phyloP scores from a whole-genome alignment of 2,329 filamentous ascomycete genomes.

The Scytalidium lignicola region DNA sequence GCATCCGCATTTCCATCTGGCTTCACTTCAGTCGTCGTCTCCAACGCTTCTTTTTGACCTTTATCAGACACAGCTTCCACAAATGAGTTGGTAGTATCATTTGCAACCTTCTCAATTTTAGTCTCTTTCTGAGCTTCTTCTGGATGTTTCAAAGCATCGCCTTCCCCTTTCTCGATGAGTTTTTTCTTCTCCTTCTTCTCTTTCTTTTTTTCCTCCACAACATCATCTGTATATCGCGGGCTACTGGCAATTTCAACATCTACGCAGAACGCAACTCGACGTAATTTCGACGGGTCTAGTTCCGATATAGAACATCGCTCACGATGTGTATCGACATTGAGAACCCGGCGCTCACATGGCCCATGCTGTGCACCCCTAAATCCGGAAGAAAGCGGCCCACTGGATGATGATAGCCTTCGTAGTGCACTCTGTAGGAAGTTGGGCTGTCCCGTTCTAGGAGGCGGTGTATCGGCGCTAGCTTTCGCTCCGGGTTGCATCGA shows the following conservation, averaged over 20 bases:
- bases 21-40: slow-evolving; percentile 23
- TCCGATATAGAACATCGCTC: slow-evolving; percentile 76
- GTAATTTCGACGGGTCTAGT: slow-evolving; percentile 72
- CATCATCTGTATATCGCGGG: slow-evolving; percentile 67
- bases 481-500: slow-evolving; percentile 53
- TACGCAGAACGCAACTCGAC: slow-evolving; percentile 89
- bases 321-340: slow-evolving; percentile 80
- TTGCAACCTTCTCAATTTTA: slow-evolving; percentile 52
- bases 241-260: slow-evolving; percentile 94
- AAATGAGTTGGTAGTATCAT: slow-evolving; percentile 37
- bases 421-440: slow-evolving; percentile 79
- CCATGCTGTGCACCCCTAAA: slow-evolving; percentile 55
- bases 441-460: slow-evolving; percentile 61
- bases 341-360: slow-evolving; percentile 70
- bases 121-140: slow-evolving; percentile 54
- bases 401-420: slow-evolving; percentile 71
- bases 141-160: slow-evolving; percentile 65
- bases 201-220: slow-evolving; percentile 37
- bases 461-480: slow-evolving; percentile 58
- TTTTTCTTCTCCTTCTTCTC: slow-evolving; percentile 50
- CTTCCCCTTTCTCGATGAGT: slow-evolving; percentile 67
- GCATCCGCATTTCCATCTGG: slow-evolving; percentile 25
- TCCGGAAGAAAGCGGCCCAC: slow-evolving; percentile 31
- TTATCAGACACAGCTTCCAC: slow-evolving; percentile 36
- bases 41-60: slow-evolving; percentile 28